Conservation (phyloP, 1,284 basidiomycete genomes). For the Sanghuangporus sanghuang region DNA sequence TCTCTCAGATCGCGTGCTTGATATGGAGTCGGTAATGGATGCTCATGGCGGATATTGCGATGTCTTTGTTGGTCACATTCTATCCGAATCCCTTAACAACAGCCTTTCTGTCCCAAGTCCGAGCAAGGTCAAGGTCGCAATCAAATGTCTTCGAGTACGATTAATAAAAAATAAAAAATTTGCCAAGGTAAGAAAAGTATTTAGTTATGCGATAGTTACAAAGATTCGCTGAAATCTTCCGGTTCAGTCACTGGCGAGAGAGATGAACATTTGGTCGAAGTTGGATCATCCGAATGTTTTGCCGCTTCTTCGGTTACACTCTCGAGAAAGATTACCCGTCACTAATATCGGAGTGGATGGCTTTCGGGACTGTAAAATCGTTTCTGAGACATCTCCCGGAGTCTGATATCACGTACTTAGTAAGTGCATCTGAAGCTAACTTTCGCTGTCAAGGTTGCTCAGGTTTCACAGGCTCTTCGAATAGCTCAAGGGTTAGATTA, state of each 20-base stretch:
- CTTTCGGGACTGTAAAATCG: background rate
- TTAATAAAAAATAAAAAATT: background rate
- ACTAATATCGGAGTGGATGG: constrained; percentile 14
- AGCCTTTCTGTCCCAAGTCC: background rate
- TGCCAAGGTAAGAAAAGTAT: background rate
- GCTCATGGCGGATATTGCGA: no score
- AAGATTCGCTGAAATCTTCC: background rate
- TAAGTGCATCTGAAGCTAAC: no score
- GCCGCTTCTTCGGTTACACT: constrained; percentile 6
- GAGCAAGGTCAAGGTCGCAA: constrained; percentile 1
- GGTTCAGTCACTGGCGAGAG: constrained; percentile 1
- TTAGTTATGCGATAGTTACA: background rate
- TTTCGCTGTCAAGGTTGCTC: no score
- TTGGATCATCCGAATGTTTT: constrained; percentile 11
- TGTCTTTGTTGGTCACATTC: background rate
- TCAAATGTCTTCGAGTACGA: constrained; percentile 1
- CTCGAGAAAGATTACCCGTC: constrained; percentile 3
- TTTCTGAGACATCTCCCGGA: background rate
- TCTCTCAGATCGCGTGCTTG: no score
- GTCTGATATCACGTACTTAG: background rate
- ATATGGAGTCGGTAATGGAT: no score
- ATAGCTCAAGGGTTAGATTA: background rate
- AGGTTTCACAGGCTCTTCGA: no score
- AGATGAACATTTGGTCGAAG: constrained; percentile 11
- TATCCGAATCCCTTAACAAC: background rate